phyloP scores from a whole-genome alignment of 2,329 filamentous ascomycete genomes.

The Penicillium aurantiogriseum region DNA sequence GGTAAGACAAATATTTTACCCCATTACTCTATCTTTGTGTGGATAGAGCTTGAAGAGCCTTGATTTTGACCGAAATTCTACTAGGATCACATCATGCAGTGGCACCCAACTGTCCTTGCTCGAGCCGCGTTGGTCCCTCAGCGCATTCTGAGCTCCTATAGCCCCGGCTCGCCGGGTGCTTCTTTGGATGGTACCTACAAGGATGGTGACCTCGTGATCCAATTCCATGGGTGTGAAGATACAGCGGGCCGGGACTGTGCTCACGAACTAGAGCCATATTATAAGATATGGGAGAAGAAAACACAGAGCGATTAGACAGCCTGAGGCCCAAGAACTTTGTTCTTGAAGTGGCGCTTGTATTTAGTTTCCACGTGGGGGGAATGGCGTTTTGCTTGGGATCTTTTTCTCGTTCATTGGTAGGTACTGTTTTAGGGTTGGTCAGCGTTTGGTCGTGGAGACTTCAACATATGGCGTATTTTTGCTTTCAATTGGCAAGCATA shows the following conservation, averaged over 20 bases:
- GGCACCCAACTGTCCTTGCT: slow-evolving; percentile 93
- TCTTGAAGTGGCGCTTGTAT: not conserved
- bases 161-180: slow-evolving; percentile 42
- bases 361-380: not conserved
- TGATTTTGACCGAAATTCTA: slow-evolving; percentile 28
- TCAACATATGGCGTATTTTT: slow-evolving; percentile 17
- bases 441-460: slow-evolving; percentile 12
- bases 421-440: slow-evolving; percentile 7
- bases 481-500: slow-evolving; percentile 13
- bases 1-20: slow-evolving; percentile 51
- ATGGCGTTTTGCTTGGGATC: slow-evolving; percentile 7
- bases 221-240: slow-evolving; percentile 69
- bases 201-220: slow-evolving; percentile 80
- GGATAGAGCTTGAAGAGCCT: not conserved
- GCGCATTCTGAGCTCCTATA: slow-evolving; percentile 77
- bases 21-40: not conserved
- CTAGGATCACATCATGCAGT: slow-evolving; percentile 85
- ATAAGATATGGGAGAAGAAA: slow-evolving; percentile 42
- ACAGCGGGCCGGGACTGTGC: slow-evolving; percentile 61
- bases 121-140: slow-evolving; percentile 90
- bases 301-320: slow-evolving; percentile 19
- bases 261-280: slow-evolving; percentile 63
- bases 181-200: slow-evolving; percentile 63
- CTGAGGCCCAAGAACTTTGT: not conserved
- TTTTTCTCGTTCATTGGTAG: not conserved